These are phyloP conservation scores for Dioszegia crocea DNA, from an alignment of 768 basidiomycete species.

Conservation along the genomic window DNA sequence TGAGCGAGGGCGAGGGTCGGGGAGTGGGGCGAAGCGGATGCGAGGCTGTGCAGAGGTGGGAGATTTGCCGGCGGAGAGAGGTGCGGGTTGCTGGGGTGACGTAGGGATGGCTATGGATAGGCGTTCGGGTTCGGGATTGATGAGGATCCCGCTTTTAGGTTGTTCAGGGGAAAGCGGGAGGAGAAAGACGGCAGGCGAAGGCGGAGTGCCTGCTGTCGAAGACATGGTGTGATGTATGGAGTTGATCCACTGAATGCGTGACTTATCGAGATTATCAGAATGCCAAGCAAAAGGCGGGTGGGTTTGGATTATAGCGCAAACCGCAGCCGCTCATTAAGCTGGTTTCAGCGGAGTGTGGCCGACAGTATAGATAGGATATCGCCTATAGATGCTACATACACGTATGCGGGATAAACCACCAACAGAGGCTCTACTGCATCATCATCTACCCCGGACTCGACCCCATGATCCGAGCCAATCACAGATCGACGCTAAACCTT, in stretches of 20 bases:
- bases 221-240: neutral
- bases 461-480: neutral
- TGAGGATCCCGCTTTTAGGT: conserved; percentile 8
- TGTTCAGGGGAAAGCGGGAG: neutral
- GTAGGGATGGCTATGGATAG: neutral
- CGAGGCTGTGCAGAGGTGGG: conserved; percentile 11
- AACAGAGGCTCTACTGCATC: too few relatives aligned
- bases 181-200: neutral
- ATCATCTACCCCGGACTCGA: neutral
- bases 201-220: conserved; percentile 6
- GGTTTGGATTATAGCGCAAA: neutral
- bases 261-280: neutral
- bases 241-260: neutral
- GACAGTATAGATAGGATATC: too few relatives aligned
- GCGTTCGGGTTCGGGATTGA: neutral
- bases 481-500: neutral
- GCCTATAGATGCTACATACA: too few relatives aligned
- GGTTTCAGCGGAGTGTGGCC: too few relatives aligned
- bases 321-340: too few relatives aligned
- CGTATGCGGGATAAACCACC: too few relatives aligned
- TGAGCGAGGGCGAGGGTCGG: conserved; percentile 60
- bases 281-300: neutral
- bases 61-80: conserved; percentile 1
- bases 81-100: neutral
- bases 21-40: conserved; percentile 82